Evolutionary conservation across 495 filamentous ascomycete species (phyloP).

Genomic region (Hypoxylon lenormandii): DNA sequence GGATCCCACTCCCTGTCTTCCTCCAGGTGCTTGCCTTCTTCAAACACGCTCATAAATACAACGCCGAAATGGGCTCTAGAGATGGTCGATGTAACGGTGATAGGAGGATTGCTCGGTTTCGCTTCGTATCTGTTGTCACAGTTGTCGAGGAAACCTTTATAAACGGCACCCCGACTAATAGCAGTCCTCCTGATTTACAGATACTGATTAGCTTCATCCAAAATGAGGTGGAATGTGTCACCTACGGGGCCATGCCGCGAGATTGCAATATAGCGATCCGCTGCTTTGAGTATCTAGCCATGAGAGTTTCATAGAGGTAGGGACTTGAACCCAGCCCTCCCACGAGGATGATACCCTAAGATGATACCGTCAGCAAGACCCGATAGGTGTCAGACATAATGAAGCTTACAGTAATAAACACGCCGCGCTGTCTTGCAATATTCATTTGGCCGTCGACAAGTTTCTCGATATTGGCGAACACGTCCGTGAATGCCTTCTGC

Average conservation of each 20-base stretch:
- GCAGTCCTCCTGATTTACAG: conserved; percentile 36
- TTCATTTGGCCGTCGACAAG: conserved; percentile 25
- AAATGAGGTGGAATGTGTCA: neutral
- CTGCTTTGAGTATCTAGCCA: conserved; percentile 1
- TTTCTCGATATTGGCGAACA: conserved; percentile 10
- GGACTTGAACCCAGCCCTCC: conserved; percentile 45
- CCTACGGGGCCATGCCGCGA: conserved; percentile 21
- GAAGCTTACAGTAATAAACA: conserved; percentile 13
- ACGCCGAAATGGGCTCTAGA: conserved; percentile 39
- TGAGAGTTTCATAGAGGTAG: conserved; percentile 39
- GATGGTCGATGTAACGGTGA: conserved; percentile 23
- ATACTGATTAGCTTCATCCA: neutral
- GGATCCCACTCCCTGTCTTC: conserved; percentile 14
- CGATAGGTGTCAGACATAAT: neutral
- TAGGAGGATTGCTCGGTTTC: neutral
- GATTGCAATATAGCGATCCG: conserved; percentile 17
- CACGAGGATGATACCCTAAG: conserved; percentile 44
- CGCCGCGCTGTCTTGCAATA: neutral
- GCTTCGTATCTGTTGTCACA: neutral
- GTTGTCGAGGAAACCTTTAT: conserved; percentile 34
- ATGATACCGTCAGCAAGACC: neutral
- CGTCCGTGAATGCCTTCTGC: conserved; percentile 5
- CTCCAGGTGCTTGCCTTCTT: neutral
- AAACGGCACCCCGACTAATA: conserved; percentile 43
- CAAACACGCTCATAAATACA: neutral